Evolutionary conservation across 345 rosid genomes (phyloP), one percentile per base, ranked within the genome.

Genomic region (Cardamine resedifolia): DNA sequence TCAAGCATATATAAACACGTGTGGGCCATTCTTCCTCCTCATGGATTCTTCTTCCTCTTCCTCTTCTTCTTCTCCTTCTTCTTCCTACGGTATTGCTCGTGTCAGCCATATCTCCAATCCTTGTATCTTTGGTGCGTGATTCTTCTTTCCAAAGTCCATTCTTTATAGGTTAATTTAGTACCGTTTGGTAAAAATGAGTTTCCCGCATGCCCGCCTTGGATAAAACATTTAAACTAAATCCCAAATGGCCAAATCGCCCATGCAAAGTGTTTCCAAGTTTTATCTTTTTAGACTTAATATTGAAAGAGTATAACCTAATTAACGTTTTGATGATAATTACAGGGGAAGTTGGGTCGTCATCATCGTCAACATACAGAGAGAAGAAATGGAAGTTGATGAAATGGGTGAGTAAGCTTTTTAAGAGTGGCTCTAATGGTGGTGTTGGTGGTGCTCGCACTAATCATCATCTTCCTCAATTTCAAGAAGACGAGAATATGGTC

Each of bases 361-460:
- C 74, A 10, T 72, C 82, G 70, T 86, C 89, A 67, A 81, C 92
- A 11, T 70, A 81, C 79, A 81, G 88, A 82, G 90, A 89, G 83
- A 87, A 83, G 76, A 89, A 87, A 81, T 90, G 96, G 41, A 81
- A 91, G 72, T 81, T 95, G 58, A 82, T 90, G 91, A 91, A 88
- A 84, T 95, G 99, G 99, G 82, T 95, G 55, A 74, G 96, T 63
- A 95, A 87, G 79, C 82, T 95, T 58, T 95, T 95, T 53, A 95
- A 87, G 75, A 76, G 78, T 55, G 83, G 89, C 34, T 70, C 86
- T 27, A 80, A 62, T 76, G 80, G 88, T 26, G 79, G 84, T 27
- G 79, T 84, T 27, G 78, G 80, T 27, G 67, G 70, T 53, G 45
- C 79, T 12, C 76, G 71, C 9, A 75, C 83, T 19, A 74, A 77